phyloP scores from a whole-genome alignment of 148 eudicot genomes.

The Persicaria tinctoria region DNA sequence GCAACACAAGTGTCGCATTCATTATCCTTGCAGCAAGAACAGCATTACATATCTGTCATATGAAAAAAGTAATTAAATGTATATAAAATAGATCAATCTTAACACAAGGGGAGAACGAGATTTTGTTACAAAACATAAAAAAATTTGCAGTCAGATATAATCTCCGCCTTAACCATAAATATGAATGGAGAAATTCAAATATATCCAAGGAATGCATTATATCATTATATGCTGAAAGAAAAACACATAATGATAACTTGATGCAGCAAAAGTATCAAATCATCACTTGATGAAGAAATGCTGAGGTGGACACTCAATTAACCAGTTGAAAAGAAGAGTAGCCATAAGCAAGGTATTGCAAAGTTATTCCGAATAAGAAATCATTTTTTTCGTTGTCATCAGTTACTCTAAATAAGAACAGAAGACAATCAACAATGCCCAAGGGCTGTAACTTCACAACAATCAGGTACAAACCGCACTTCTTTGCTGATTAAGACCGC shows the following conservation, averaged over 20 bases:
- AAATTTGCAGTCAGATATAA: background rate
- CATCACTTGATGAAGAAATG: slow-evolving; percentile 3
- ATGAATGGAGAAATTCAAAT: background rate
- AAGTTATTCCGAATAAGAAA: background rate
- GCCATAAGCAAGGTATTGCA: slow-evolving; percentile 1
- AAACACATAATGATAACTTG: slow-evolving; percentile 4
- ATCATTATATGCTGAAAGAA: background rate
- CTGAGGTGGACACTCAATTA: background rate
- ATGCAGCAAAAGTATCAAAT: background rate
- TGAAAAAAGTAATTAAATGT: background rate
- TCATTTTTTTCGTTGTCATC: background rate
- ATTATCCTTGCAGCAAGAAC: slow-evolving; percentile 98
- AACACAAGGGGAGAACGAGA: background rate
- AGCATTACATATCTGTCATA: slow-evolving; percentile 73
- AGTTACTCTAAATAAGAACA: background rate
- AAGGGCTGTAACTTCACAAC: background rate
- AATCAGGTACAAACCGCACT: slow-evolving; percentile 58
- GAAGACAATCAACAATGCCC: background rate
- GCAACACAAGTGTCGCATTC: slow-evolving; percentile 97
- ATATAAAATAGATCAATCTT: background rate
- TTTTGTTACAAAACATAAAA: background rate
- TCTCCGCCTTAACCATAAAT: background rate
- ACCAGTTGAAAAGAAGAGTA: background rate
- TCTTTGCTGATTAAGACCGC: slow-evolving; percentile 95
- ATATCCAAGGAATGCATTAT: background rate